Evolutionary conservation across 805 yeast genomes (phyloP).

Genomic region (Candida manassasensis): DNA sequence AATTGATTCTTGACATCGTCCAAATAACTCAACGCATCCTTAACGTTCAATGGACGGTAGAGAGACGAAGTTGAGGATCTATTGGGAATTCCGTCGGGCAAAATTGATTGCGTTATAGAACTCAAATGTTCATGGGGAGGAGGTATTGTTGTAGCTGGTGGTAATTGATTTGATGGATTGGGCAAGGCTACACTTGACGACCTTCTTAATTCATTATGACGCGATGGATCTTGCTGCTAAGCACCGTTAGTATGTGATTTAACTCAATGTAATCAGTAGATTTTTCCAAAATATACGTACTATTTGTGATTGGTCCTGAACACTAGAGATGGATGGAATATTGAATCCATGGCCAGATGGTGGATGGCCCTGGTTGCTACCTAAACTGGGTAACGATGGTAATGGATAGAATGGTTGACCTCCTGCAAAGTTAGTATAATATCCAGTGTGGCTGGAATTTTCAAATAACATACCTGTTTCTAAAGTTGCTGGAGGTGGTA

Average conservation of each 20-base stretch:
- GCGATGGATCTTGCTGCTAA: constrained; percentile 8
- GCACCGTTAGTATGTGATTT: no score
- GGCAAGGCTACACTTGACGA: constrained; percentile 19
- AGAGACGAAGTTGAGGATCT: constrained; percentile 38
- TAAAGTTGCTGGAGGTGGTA: constrained; percentile 55
- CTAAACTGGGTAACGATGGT: constrained; percentile 49
- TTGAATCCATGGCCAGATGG: constrained; percentile 44
- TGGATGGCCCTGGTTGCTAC: constrained; percentile 33
- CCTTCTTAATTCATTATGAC: constrained; percentile 18
- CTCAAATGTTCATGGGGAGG: constrained; percentile 11
- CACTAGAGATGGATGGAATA: constrained; percentile 41
- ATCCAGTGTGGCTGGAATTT: background rate
- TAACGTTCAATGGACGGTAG: constrained; percentile 85
- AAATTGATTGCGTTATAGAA: constrained; percentile 9
- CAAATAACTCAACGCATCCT: constrained; percentile 90
- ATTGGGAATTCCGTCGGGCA: constrained; percentile 34
- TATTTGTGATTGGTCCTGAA: constrained; percentile 17
- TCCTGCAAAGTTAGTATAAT: constrained; percentile 27
- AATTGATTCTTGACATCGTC: constrained; percentile 95
- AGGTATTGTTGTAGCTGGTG: constrained; percentile 24
- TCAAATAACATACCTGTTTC: constrained; percentile 41
- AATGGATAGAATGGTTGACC: constrained; percentile 46
- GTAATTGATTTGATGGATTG: constrained; percentile 18
- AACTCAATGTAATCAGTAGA: no score
- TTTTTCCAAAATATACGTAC: constrained; percentile 26